Percentiles rank a stretch among this genome's conserved stretches.
Evolutionary conservation across 1,139 yeast genomes (phyloP).

Genomic region (Taphrina populina): DNA sequence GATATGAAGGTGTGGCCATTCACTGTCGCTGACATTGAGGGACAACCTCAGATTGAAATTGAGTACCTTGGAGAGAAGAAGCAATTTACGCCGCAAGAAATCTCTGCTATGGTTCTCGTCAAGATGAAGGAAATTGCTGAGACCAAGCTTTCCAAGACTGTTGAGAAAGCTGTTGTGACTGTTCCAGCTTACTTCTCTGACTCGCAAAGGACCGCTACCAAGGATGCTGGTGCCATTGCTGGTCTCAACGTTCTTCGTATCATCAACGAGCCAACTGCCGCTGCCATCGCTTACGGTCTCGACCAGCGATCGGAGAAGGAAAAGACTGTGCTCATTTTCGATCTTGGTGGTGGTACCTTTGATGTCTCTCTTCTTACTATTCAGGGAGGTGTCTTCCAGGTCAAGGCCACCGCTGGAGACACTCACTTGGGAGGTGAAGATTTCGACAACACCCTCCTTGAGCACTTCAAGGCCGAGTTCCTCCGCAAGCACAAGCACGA

Average conservation of each 20-base stretch:
- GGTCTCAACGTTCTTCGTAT: constrained; percentile 95
- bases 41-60: constrained; percentile 89
- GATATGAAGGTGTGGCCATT: constrained; percentile 97
- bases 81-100: constrained; percentile 95
- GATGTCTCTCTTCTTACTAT: constrained; percentile 91
- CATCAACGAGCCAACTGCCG: constrained; percentile 97
- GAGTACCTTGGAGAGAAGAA: constrained; percentile 91
- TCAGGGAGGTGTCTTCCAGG: constrained; percentile 95
- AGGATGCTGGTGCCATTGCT: constrained; percentile 97
- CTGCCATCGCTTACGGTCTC: constrained; percentile 97
- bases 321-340: constrained; percentile 87
- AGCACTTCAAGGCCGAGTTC: constrained; percentile 76
- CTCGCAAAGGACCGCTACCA: constrained; percentile 97
- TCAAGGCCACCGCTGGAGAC: constrained; percentile 97
- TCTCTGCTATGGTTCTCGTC: constrained; percentile 92
- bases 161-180: constrained; percentile 91
- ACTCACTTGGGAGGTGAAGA: constrained; percentile 98
- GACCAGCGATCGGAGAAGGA: constrained; percentile 78
- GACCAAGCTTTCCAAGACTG: constrained; percentile 89
- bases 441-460: constrained; percentile 78
- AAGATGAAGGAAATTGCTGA: constrained; percentile 97
- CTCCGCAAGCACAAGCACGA: constrained; percentile 82
- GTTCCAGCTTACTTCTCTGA: constrained; percentile 98
- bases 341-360: constrained; percentile 98
- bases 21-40: constrained; percentile 81